Evolutionary conservation across 768 basidiomycete genomes (phyloP), one percentile per base, ranked within the genome.

Genomic region (Suillus spraguei): DNA sequence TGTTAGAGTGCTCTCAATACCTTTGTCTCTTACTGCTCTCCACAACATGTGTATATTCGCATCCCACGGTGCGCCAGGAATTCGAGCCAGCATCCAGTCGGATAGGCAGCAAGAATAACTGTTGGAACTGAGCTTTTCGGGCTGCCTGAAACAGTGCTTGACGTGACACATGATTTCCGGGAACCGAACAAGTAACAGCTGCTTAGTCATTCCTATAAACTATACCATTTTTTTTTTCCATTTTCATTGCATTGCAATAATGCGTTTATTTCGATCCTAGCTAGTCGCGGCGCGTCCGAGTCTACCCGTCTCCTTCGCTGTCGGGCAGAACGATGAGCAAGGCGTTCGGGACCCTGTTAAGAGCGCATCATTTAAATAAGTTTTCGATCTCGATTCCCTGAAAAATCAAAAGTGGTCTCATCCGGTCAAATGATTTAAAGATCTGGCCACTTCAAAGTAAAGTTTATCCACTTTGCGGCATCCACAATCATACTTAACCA

Each of bases 361-460:
- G 28, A 28, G 6, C 13, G 6, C 1, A 22, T 24, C 46, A 47
- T 14, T 47, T 47, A 14, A 47, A 22, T n/a, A 2, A 24, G 28
- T 28, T n/a, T n/a, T 22, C 46, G 14, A 32, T 28, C 32, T 32
- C 20, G 28, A 32, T 20, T 53, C 52, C 3, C 32, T 4, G 1
- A 53, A 54, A 53, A 54, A 38, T 38, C 22, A 56, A 56, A 58
- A 58, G 56, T 58, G 56, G 56, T 58, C 38, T 41, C 56, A 58
- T 58, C 54, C 9, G 49, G 49, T 50, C 49, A 50, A 22, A 53
- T 53, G 41, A 41, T 56, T 28, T 39, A 56, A 39, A 56, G 38
- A 39, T 33, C 53, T 54, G 54, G 22, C 54, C 54, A 36, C 35
- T 36, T 35, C 32, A 4, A 53, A n/a, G 32, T 28, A 50, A 50